These are phyloP conservation scores for Oidium heveae DNA, from an alignment of 2,329 filamentous ascomycete species.

Conservation along the genomic window DNA sequence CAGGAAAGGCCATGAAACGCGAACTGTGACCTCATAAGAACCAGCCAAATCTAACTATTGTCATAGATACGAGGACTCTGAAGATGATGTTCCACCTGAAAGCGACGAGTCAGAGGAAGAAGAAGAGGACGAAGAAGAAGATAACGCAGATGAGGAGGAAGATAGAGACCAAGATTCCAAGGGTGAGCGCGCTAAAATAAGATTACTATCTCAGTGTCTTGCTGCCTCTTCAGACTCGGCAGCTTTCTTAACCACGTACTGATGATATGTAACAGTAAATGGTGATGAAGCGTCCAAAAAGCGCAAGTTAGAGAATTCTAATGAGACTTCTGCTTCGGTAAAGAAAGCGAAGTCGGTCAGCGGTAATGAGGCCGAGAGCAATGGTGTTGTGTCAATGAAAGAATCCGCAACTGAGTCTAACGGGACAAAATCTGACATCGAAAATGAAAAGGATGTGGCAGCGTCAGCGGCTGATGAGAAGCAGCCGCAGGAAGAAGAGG, in stretches of 20 bases:
- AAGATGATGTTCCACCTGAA: constrained; percentile 15
- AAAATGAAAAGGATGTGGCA: too few species aligned
- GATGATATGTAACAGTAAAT: neutral
- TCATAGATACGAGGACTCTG: constrained; percentile 13
- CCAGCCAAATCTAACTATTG: neutral
- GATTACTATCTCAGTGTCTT: too few species aligned
- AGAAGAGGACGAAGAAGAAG: constrained; percentile 13
- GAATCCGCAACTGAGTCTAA: too few species aligned
- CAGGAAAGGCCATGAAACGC: neutral
- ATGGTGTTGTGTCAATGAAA: too few species aligned
- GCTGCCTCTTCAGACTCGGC: neutral
- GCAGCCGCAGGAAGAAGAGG: too few species aligned
- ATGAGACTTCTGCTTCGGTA: neutral
- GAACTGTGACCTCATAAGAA: constrained; percentile 2
- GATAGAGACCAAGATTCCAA: constrained; percentile 4
- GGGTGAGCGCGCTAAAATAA: too few species aligned
- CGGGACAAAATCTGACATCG: too few species aligned
- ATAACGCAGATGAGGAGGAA: constrained; percentile 6
- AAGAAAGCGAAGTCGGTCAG: neutral
- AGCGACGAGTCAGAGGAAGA: too few species aligned
- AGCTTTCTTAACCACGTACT: neutral
- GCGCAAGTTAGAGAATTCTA: neutral
- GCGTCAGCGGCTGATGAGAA: too few species aligned
- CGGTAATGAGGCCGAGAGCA: too few species aligned
- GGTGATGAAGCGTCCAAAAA: neutral